Percentiles rank a stretch among this genome's conserved stretches.
These are phyloP conservation scores for Ceratobasidium sp. DNA, from an alignment of 1,284 basidiomycete genomes.

Conservation along the genomic window DNA sequence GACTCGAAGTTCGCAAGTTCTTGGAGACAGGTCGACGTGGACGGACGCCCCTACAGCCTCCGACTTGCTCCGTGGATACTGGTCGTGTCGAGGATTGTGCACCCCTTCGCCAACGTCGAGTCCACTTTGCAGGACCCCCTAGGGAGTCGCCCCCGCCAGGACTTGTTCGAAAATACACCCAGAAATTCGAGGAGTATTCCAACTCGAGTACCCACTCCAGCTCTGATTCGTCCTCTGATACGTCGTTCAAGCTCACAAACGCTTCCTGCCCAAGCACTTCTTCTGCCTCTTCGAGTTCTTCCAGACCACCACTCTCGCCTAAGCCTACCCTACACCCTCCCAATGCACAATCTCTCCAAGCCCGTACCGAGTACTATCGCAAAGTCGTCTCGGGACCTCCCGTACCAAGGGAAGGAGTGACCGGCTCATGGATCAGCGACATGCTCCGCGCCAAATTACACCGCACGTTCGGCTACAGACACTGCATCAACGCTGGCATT, in stretches of 20 bases:
- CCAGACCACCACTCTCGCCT: background rate
- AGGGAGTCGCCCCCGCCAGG: background rate
- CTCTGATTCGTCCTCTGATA: background rate
- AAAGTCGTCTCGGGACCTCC: background rate
- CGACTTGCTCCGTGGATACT: slow-evolving; percentile 10
- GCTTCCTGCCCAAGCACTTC: background rate
- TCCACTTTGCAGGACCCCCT: background rate
- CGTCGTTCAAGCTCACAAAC: background rate
- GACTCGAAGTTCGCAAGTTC: background rate
- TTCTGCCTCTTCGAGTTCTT: background rate
- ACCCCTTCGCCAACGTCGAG: background rate
- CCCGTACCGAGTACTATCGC: background rate
- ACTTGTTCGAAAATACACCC: background rate
- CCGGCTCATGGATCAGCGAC: slow-evolving; percentile 1
- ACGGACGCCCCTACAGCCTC: background rate
- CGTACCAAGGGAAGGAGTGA: background rate
- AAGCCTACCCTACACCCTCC: background rate
- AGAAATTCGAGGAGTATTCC: background rate
- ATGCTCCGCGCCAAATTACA: background rate
- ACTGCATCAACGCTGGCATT: background rate
- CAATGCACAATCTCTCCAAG: background rate
- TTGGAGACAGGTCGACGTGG: background rate
- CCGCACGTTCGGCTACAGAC: background rate
- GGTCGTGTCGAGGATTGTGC: background rate
- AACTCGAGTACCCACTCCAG: background rate